Base-by-base conservation (phyloP, 2,329 filamentous ascomycete genomes). In the Microdochium paspali region DNA sequence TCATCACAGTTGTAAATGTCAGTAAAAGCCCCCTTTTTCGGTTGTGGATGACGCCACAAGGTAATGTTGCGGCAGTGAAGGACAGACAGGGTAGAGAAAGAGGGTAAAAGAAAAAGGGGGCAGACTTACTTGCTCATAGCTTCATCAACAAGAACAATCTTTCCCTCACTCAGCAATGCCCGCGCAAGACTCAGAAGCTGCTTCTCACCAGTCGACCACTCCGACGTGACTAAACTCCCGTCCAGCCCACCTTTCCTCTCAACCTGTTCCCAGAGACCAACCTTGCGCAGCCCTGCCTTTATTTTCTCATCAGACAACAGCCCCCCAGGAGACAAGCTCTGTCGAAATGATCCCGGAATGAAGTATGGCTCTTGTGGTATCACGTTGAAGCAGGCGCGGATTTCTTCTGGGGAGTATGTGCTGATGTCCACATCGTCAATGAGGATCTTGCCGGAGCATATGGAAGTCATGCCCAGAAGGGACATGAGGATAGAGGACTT, bases 281-380 rank as follows among this genome's bases (percentile, higher is more conserved):
- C 26, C 13, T 28, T 28, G 7, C 26, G 26, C 26, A 28, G 26
- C 7, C 7, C 26, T 28, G 26, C 13, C 26, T 7, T 13, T 7
- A 28, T 28, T 7, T 28, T 7, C 26, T 28, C 26, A 28, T 28
- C 26, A 13, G 26, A 28, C 26, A 13, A 28, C 13, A 7, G 26
- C 7, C 13, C 13, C 26, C 26, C 7, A n/a, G 35, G 6, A 42
- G 7, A 7, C n/a, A 42, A 10, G 15, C 21, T 42, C n/a, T 10
- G n/a, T 6, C 35, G 35, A 42, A 51, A 46, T 1, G 49, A 47
- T 6, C 49, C 49, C 3, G 49, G 42, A 18, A 53, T 39, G 30
- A 51, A 49, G 32, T 51, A 51, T 1, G 51, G 51, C 24, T 53
- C 51, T 47, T 53, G 51, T 6, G 49, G 49, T 15, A 53, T 30